A percentile compares a stretch with the other conserved stretches of the same genome.
These are phyloP conservation scores for Mycena sp. DNA, from an alignment of 1,284 basidiomycete genomes.

Conservation along the genomic window DNA sequence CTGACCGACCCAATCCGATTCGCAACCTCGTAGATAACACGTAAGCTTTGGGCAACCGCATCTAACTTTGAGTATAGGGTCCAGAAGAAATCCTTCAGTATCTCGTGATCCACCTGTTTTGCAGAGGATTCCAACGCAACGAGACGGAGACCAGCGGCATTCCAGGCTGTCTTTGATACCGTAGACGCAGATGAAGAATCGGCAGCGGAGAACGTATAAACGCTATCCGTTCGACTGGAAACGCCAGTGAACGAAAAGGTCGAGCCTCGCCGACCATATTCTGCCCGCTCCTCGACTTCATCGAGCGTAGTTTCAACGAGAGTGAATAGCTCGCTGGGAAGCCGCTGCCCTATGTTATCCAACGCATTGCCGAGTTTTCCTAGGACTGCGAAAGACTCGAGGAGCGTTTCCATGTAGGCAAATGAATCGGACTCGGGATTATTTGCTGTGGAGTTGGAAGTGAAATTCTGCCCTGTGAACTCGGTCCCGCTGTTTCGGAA, in stretches of 20 bases:
- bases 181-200: slow-evolving; percentile 45
- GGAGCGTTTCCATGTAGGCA: slow-evolving; percentile 91
- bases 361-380: slow-evolving; percentile 90
- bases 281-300: slow-evolving; percentile 90
- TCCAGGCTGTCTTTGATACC: slow-evolving; percentile 49
- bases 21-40: slow-evolving; percentile 92
- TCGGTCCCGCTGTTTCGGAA: slow-evolving; percentile 45
- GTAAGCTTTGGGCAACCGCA: slow-evolving; percentile 93
- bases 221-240: slow-evolving; percentile 55
- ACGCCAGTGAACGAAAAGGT: slow-evolving; percentile 49
- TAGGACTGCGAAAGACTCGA: slow-evolving; percentile 92
- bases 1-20: slow-evolving; percentile 88
- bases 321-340: slow-evolving; percentile 87
- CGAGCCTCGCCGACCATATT: slow-evolving; percentile 73
- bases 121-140: slow-evolving; percentile 81
- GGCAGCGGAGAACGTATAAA: slow-evolving; percentile 60
- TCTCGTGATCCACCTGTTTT: slow-evolving; percentile 84
- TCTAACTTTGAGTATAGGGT: slow-evolving; percentile 97
- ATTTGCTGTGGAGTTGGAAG: slow-evolving; percentile 33
- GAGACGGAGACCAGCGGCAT: slow-evolving; percentile 70
- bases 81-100: slow-evolving; percentile 96
- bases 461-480: slow-evolving; percentile 27
- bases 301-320: slow-evolving; percentile 90
- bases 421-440: slow-evolving; percentile 96
- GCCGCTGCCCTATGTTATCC: slow-evolving; percentile 87